These are phyloP conservation scores for Triticum urartu DNA, from an alignment of 176 grass and related monocot species.

Conservation along the genomic window DNA sequence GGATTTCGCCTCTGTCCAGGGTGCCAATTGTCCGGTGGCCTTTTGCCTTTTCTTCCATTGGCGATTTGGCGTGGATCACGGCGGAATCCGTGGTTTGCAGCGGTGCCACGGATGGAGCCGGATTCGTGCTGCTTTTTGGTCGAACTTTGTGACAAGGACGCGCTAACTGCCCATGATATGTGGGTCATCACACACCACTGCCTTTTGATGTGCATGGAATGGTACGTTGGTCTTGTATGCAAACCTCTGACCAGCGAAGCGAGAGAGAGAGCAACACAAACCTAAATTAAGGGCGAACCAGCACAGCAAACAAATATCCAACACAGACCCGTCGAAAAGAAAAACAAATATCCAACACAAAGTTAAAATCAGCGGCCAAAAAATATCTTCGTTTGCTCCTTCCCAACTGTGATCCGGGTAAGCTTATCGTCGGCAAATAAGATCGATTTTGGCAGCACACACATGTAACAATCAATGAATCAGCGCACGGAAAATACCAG, in stretches of 20 bases:
- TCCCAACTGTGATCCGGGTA: too few relatives aligned
- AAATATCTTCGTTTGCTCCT: too few relatives aligned
- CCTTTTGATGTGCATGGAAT: too few relatives aligned
- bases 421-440: too few relatives aligned
- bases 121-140: neutral
- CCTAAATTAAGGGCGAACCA: neutral
- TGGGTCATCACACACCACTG: too few relatives aligned
- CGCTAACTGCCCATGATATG: neutral
- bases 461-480: too few relatives aligned
- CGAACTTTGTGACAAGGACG: slow-evolving; percentile 32
- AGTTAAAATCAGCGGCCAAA: too few relatives aligned
- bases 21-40: neutral
- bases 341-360: too few relatives aligned
- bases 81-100: neutral
- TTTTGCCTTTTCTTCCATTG: neutral
- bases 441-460: too few relatives aligned
- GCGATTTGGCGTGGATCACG: neutral
- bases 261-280: neutral
- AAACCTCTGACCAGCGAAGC: neutral
- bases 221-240: neutral
- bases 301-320: neutral
- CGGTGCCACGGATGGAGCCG: neutral
- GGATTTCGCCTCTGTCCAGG: neutral
- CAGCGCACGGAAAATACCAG: too few relatives aligned
- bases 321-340: too few relatives aligned